Conservation (phyloP, 2,329 filamentous ascomycete genomes). For the Byssochlamys sp. region DNA sequence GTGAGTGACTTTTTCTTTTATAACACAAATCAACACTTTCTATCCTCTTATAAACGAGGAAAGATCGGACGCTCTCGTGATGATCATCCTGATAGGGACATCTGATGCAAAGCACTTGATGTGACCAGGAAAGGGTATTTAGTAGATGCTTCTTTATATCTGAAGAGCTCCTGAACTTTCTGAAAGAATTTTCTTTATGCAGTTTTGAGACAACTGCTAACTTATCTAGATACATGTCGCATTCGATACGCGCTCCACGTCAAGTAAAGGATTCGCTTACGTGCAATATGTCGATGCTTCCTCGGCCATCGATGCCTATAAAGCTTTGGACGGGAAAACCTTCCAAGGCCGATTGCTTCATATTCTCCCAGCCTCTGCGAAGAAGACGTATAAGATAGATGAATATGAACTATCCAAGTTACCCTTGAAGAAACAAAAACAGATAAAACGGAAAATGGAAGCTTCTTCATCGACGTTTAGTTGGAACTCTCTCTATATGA, state of each 20-base stretch:
- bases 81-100: conserved; percentile 99
- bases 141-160: conserved; percentile 97
- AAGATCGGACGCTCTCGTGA: conserved; percentile 52
- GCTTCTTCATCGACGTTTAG: conserved; percentile 73
- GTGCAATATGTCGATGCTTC: conserved; percentile 66
- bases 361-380: conserved; percentile 73
- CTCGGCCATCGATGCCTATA: conserved; percentile 68
- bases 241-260: conserved; percentile 57
- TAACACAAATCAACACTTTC: background rate
- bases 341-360: conserved; percentile 91
- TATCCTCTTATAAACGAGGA: background rate
- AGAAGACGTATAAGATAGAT: conserved; percentile 71
- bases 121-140: conserved; percentile 88
- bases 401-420: conserved; percentile 84
- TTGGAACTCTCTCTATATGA: conserved; percentile 99
- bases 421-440: conserved; percentile 85
- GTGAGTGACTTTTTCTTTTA: conserved; percentile 48
- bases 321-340: conserved; percentile 67
- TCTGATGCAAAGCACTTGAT: conserved; percentile 93
- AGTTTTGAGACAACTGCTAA: conserved; percentile 32
- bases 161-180: conserved; percentile 45
- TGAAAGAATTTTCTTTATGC: conserved; percentile 3
- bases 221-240: conserved; percentile 70
- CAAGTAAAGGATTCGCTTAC: conserved; percentile 83
- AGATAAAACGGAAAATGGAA: conserved; percentile 75